Base-by-base conservation (phyloP, 176 grass and related monocot species). In the Aechmea fasciata region DNA sequence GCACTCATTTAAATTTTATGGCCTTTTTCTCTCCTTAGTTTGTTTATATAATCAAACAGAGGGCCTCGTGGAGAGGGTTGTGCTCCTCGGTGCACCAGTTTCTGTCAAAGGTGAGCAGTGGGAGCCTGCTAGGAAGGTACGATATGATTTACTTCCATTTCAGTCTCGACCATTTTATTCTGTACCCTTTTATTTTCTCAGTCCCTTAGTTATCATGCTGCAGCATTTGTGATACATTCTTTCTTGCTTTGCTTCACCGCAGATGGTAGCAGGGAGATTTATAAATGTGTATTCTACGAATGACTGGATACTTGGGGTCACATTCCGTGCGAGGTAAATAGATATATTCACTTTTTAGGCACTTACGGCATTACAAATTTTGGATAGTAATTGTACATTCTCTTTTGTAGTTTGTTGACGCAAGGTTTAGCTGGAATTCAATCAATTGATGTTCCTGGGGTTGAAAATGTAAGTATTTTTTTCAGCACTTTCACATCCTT, bases 341-440 rank as follows among this genome's bases (percentile, higher is more conserved):
- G 33, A 41, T 41, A 61, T 61, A 22, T 2, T 61, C n/a, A 10
- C 2, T 17, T 61, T 18, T 22, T n/a, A n/a, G 52, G 33, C 33
- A 41, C 3, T 61, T 18, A 2, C 8, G 11, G 55, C 33, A 10
- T 75, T n/a, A 10, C 25, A 41, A 49, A 62, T 10, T 47, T 13
- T 59, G 10, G 11, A 20, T 25, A 41, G 19, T 13, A n/a, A 33
- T 48, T 47, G 14, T 14, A 66, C 1, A 66, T 25, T 63, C 4
- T 77, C 48, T 71, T 13, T 5, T 80, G 64, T 75, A 99, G 94
- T 80, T 71, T 99, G 66, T 61, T 99, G 24, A 84, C 94, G 2
- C 94, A 93, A 85, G 94, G 94, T 53, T 81, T 99, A 69, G 94
- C 89, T 26, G 94, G 94, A 52, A 99, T 90, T 74, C 94, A 99